These are phyloP conservation scores for Candida pseudofarinosa DNA, from an alignment of 805 yeast species.

Conservation along the genomic window DNA sequence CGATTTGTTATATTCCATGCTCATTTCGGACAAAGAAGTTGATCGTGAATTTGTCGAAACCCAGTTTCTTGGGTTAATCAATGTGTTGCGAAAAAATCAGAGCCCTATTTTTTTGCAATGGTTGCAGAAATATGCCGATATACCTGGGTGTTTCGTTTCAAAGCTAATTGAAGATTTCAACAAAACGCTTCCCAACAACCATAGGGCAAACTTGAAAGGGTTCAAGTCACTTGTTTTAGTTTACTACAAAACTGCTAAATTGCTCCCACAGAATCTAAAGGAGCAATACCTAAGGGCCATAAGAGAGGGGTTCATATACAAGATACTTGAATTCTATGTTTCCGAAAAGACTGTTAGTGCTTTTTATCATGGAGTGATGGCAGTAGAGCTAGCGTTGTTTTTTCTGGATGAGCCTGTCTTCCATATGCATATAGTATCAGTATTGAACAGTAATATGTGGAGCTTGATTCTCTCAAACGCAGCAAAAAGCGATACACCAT, in stretches of 20 bases:
- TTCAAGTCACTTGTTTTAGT: constrained; percentile 3
- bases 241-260: constrained; percentile 1
- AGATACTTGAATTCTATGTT: background rate
- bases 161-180: constrained; percentile 4
- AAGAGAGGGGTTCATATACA: background rate
- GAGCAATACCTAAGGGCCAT: background rate
- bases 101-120: constrained; percentile 3
- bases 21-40: constrained; percentile 6
- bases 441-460: background rate
- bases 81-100: background rate
- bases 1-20: constrained; percentile 16
- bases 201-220: background rate
- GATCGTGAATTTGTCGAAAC: constrained; percentile 1
- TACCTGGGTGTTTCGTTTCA: constrained; percentile 4
- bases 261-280: background rate
- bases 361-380: background rate
- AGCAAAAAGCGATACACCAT: background rate
- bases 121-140: constrained; percentile 6
- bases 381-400: background rate
- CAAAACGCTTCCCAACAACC: background rate
- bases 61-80: background rate
- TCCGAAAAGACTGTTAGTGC: background rate
- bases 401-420: background rate
- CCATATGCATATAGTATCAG: background rate
- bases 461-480: background rate